Conservation (phyloP, 1,284 basidiomycete genomes). For the Cyathus pygmaeus region DNA sequence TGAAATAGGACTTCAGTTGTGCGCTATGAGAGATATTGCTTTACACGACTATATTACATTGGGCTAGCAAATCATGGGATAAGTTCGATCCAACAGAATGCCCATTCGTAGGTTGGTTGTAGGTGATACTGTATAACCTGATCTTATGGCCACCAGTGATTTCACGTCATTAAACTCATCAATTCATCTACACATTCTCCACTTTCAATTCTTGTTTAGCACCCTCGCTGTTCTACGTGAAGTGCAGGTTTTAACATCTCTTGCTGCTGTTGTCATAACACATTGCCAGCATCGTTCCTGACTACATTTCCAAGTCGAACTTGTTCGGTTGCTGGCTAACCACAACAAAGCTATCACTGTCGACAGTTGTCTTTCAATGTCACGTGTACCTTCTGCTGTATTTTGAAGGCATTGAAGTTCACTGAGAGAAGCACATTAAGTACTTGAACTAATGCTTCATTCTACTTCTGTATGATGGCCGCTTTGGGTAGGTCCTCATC, state of each 20-base stretch:
- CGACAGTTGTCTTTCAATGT: no score
- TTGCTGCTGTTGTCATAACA: slow-evolving; percentile 99
- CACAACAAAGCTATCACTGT: slow-evolving; percentile 99
- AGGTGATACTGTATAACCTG: slow-evolving; percentile 98
- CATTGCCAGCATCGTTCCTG: slow-evolving; percentile 95
- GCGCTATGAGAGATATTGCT: no score
- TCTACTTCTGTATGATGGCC: slow-evolving; percentile 99
- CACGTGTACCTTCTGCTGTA: slow-evolving; percentile 98
- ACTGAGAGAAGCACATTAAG: slow-evolving; percentile 91
- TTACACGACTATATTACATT: no score
- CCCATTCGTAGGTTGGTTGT: slow-evolving; percentile 99
- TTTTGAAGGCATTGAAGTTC: slow-evolving; percentile 99
- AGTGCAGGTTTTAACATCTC: slow-evolving; percentile 93
- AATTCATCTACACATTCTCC: slow-evolving; percentile 93
- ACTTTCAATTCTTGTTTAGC: slow-evolving; percentile 50
- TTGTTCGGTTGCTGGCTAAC: slow-evolving; percentile 98
- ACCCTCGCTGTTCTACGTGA: slow-evolving; percentile 37
- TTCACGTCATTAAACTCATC: no score
- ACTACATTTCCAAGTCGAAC: slow-evolving; percentile 99
- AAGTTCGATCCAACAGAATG: slow-evolving; percentile 99
- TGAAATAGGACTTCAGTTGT: no score
- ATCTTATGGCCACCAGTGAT: slow-evolving; percentile 96
- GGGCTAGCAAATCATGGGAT: slow-evolving; percentile 99
- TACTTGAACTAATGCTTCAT: slow-evolving; percentile 90
- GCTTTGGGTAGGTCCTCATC: slow-evolving; percentile 85